Percentiles rank a stretch among this genome's conserved stretches.
These are phyloP conservation scores for Beauveria scarabaeidicola DNA, from an alignment of 2,329 filamentous ascomycete genomes.

Conservation along the genomic window DNA sequence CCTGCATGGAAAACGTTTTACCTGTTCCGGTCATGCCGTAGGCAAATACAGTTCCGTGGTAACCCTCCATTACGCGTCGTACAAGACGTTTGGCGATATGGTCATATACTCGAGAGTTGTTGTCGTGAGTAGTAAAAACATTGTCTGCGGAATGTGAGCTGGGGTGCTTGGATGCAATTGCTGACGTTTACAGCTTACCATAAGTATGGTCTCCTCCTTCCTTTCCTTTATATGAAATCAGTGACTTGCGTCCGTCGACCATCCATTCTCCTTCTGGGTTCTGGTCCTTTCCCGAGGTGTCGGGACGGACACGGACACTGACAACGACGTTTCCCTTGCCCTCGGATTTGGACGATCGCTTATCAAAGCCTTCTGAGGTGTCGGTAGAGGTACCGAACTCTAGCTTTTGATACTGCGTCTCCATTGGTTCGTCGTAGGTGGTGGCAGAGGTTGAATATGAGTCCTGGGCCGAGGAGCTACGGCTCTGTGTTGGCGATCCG, in stretches of 20 bases:
- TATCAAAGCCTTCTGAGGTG: slow-evolving; percentile 29
- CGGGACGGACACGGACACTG: slow-evolving; percentile 86
- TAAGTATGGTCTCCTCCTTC: slow-evolving; percentile 91
- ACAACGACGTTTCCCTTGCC: slow-evolving; percentile 92
- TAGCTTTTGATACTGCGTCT: slow-evolving; percentile 32
- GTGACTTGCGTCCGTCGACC: slow-evolving; percentile 73
- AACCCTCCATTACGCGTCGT: slow-evolving; percentile 95
- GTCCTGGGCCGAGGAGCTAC: slow-evolving; percentile 84
- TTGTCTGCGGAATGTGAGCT: slow-evolving; percentile 57
- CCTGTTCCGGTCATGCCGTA: slow-evolving; percentile 99
- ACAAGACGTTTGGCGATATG: slow-evolving; percentile 88
- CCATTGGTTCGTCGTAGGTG: slow-evolving; percentile 72
- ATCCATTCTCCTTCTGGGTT: slow-evolving; percentile 77
- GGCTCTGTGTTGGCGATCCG: slow-evolving; percentile 76
- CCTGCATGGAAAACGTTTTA: slow-evolving; percentile 99
- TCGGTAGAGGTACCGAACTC: slow-evolving; percentile 21
- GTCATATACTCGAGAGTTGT: slow-evolving; percentile 93
- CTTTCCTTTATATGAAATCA: slow-evolving; percentile 77
- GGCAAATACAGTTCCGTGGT: slow-evolving; percentile 95
- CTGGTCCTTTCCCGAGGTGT: slow-evolving; percentile 55
- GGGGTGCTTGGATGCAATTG: neutral
- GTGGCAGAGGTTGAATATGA: slow-evolving; percentile 88
- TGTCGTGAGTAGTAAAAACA: slow-evolving; percentile 87
- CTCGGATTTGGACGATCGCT: slow-evolving; percentile 51
- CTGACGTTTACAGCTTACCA: slow-evolving; percentile 45